A percentile compares a stretch with the other conserved stretches of the same genome.
Evolutionary conservation across 1,139 yeast species (phyloP).

Genomic region (Suhomyces bribrorum): DNA sequence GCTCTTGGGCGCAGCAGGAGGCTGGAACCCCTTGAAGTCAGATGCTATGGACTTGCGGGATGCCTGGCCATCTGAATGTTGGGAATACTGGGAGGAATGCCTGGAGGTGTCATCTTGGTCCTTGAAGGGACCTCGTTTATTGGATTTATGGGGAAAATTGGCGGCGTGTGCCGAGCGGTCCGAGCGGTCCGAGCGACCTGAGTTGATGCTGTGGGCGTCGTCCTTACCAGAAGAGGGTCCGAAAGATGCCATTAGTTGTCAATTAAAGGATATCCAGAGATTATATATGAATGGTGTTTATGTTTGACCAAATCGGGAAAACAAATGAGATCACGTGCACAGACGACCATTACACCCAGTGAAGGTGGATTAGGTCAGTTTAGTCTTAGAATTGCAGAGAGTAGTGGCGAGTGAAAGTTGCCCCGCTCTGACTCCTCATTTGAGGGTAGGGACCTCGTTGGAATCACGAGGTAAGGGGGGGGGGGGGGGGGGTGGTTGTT

Average conservation of each 20-base stretch:
- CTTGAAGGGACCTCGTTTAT: neutral
- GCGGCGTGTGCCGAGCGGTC: neutral
- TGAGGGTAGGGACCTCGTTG: too few species aligned
- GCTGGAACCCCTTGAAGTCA: conserved; percentile 13
- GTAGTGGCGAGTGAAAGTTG: too few species aligned
- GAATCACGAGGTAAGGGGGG: too few species aligned
- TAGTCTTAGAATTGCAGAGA: too few species aligned
- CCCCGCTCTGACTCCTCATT: too few species aligned
- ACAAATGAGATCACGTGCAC: conserved; percentile 8
- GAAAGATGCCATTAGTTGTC: neutral
- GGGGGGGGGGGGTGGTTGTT: too few species aligned
- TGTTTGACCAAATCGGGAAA: conserved; percentile 17
- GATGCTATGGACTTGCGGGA: conserved; percentile 8
- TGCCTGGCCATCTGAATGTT: conserved; percentile 4
- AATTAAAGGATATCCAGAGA: neutral
- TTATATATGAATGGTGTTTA: conserved; percentile 10
- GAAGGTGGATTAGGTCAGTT: too few species aligned
- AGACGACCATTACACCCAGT: too few species aligned
- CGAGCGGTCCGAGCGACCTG: too few species aligned
- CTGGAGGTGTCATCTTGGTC: conserved; percentile 3
- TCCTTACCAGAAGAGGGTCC: neutral
- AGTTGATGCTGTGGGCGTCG: neutral
- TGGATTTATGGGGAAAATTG: neutral
- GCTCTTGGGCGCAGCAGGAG: conserved; percentile 11
- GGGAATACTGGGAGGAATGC: conserved; percentile 7